Conservation (phyloP, 2,329 filamentous ascomycete genomes). For the Aureobasidium melanogenum region DNA sequence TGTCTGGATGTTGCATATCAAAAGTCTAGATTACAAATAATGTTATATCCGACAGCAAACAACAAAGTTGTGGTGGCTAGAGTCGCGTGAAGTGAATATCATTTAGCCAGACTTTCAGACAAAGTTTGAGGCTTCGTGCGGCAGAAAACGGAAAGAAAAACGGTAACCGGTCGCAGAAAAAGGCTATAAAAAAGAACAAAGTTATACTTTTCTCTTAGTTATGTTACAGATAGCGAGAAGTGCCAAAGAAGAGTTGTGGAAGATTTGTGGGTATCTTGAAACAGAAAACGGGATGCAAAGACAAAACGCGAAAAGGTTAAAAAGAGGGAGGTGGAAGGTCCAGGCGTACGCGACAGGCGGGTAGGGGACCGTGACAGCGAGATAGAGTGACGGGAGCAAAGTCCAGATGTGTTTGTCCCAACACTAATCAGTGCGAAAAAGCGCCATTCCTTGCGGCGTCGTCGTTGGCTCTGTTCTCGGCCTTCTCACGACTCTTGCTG, state of each 20-base stretch:
- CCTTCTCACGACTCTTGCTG: conserved; percentile 7
- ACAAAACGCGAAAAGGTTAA: not conserved
- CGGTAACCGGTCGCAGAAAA: not conserved
- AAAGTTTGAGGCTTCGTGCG: not conserved
- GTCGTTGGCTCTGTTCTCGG: not conserved
- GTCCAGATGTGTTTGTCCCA: not conserved
- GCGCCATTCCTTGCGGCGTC: not conserved
- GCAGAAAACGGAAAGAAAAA: not conserved
- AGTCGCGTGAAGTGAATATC: not conserved
- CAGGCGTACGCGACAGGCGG: not conserved
- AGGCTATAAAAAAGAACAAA: not conserved
- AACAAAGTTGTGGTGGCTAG: not conserved
- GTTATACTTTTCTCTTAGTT: conserved; percentile 1
- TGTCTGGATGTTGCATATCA: not conserved
- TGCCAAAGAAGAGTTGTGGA: not conserved
- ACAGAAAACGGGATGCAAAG: not conserved
- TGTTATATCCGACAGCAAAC: not conserved
- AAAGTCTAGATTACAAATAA: not conserved
- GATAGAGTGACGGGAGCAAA: not conserved
- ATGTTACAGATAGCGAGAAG: conserved; percentile 9
- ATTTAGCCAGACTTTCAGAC: not conserved
- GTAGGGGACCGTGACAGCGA: not conserved
- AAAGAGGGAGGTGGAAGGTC: not conserved
- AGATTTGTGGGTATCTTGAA: conserved; percentile 10
- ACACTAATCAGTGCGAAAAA: not conserved